Conservation (phyloP, 225 moss, liverwort and hornwort species). For the Sphagnum tenellum region DNA sequence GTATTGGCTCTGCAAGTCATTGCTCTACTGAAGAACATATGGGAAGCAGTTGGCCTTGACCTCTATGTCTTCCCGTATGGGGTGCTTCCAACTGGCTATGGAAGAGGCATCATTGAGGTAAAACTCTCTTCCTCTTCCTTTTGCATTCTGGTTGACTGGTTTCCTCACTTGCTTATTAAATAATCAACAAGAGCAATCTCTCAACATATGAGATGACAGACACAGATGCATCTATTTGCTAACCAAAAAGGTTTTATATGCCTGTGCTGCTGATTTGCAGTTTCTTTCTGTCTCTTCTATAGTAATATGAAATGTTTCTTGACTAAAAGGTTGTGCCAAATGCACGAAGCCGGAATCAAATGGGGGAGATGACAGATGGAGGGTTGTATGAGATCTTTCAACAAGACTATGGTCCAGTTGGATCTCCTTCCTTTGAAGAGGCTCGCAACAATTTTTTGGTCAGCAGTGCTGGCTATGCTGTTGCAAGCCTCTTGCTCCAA, state of each 20-base stretch:
- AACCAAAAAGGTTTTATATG: too few species aligned
- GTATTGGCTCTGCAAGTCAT: constrained; percentile 84
- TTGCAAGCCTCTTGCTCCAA: constrained; percentile 80
- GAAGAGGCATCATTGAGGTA: constrained; percentile 94
- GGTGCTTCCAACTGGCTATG: constrained; percentile 84
- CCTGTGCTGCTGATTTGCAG: too few species aligned
- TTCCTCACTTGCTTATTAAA: too few species aligned
- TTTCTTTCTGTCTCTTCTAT: too few species aligned
- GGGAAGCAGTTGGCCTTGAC: constrained; percentile 67
- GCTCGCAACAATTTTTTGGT: constrained; percentile 78
- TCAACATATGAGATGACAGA: too few species aligned
- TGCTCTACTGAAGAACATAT: constrained; percentile 60
- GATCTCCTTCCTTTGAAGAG: constrained; percentile 55
- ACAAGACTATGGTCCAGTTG: constrained; percentile 71
- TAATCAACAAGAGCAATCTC: too few species aligned
- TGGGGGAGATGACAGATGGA: constrained; percentile 78
- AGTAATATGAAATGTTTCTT: too few species aligned
- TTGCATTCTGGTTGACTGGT: too few species aligned
- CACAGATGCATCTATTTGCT: too few species aligned
- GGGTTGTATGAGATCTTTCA: constrained; percentile 77
- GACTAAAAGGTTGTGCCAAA: constrained; percentile 58
- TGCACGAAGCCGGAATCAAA: constrained; percentile 72
- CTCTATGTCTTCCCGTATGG: constrained; percentile 89
- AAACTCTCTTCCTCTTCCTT: too few species aligned
- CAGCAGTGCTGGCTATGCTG: constrained; percentile 91